Conservation (phyloP, 331 rosid species). For the Pyrus hybrid region DNA sequence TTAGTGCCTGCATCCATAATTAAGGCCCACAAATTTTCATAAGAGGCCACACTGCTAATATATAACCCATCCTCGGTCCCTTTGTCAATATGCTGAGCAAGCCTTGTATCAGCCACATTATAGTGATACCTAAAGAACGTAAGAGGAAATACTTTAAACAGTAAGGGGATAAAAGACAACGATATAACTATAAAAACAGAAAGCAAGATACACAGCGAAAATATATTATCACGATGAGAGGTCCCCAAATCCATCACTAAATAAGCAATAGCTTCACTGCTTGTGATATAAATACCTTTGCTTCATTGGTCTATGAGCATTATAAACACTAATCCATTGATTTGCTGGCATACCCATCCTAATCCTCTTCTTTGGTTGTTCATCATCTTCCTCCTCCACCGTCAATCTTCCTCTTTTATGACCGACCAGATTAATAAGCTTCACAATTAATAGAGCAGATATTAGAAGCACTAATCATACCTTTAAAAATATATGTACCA, state of each 20-base stretch:
- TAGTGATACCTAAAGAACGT: conserved; percentile 65
- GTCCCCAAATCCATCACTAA: neutral
- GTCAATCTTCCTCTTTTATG: conserved; percentile 73
- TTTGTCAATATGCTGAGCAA: conserved; percentile 77
- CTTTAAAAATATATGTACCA: neutral
- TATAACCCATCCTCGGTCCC: conserved; percentile 76
- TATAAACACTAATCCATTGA: conserved; percentile 89
- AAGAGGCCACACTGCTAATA: conserved; percentile 72
- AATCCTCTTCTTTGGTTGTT: conserved; percentile 80
- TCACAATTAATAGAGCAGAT: conserved; percentile 7
- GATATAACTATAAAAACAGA: neutral
- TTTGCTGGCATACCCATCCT: conserved; percentile 78
- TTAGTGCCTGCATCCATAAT: conserved; percentile 97
- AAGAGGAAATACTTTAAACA: neutral
- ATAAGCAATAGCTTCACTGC: neutral
- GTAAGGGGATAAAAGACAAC: neutral
- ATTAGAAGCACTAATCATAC: neutral
- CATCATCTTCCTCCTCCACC: conserved; percentile 60
- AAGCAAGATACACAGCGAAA: neutral
- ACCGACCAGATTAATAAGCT: conserved; percentile 69
- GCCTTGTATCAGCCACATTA: conserved; percentile 75
- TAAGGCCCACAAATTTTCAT: conserved; percentile 76
- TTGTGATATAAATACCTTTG: conserved; percentile 55
- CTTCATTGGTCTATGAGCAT: conserved; percentile 83
- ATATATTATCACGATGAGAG: neutral